These are phyloP conservation scores for Saprolegnia parasitica DNA, from an alignment of 352 stramenopile species.

Conservation along the genomic window DNA sequence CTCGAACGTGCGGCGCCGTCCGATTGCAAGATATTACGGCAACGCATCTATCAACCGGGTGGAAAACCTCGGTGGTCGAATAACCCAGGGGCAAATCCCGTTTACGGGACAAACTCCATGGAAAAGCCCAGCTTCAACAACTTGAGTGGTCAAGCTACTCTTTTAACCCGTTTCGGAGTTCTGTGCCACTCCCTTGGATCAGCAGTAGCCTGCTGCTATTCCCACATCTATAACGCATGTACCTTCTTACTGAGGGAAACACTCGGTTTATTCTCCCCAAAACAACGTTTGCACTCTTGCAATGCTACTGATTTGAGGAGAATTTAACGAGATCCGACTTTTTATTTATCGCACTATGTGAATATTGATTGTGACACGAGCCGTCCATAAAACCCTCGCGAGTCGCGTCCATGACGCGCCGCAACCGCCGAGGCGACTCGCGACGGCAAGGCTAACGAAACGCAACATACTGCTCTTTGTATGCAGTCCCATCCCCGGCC, in stretches of 20 bases:
- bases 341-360: neutral
- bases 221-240: neutral
- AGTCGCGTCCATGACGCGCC: conserved; percentile 11
- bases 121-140: neutral
- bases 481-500: too few species aligned
- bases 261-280: neutral
- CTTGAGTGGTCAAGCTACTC: neutral
- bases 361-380: conserved; percentile 1
- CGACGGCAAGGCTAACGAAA: neutral
- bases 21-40: too few species aligned
- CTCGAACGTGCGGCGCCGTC: too few species aligned
- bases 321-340: neutral
- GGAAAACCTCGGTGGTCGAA: too few species aligned
- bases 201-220: neutral
- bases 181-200: neutral
- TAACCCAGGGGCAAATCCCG: neutral
- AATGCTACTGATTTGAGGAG: neutral
- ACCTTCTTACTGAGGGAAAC: neutral
- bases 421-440: neutral
- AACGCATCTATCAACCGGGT: too few species aligned
- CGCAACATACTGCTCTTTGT: neutral
- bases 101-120: neutral
- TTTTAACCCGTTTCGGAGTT: conserved; percentile 4
- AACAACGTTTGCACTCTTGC: neutral
- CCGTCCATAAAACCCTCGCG: conserved; percentile 2